phyloP scores from a whole-genome alignment of 495 filamentous ascomycete genomes.

The Tuber indicum region DNA sequence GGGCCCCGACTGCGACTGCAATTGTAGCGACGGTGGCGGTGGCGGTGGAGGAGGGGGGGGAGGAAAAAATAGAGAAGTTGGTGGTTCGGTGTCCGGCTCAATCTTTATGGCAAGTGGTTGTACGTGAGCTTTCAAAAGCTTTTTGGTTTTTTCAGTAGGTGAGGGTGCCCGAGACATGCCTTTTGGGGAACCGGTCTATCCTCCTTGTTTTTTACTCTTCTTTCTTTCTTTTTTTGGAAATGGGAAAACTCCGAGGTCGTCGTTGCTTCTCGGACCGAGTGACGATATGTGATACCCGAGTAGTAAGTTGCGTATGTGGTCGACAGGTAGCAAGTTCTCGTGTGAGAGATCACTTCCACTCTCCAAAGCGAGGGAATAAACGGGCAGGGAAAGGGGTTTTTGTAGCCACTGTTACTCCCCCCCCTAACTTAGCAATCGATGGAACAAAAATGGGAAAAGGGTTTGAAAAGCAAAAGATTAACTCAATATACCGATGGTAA shows the following conservation, averaged over 20 bases:
- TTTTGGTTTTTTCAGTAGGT: neutral
- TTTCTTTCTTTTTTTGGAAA: neutral
- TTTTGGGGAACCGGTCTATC: neutral
- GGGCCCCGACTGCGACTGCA: neutral
- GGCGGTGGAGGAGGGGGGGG: neutral
- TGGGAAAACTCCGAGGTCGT: neutral
- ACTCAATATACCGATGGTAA: neutral
- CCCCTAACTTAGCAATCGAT: neutral
- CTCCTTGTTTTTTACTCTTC: neutral
- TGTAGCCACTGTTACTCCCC: neutral
- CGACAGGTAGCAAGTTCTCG: neutral
- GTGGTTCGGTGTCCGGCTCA: slow-evolving; percentile 19
- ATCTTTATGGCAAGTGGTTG: slow-evolving; percentile 15
- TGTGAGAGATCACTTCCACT: slow-evolving; percentile 2
- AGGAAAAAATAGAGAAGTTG: slow-evolving; percentile 1
- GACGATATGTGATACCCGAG: neutral
- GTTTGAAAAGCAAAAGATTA: neutral
- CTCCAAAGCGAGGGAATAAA: neutral
- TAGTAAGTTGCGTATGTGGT: neutral
- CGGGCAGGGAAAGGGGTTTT: neutral
- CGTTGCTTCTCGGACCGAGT: neutral
- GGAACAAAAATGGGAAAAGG: neutral
- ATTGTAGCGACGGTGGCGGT: neutral
- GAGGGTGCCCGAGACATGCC: neutral
- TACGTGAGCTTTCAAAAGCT: slow-evolving; percentile 1